These are phyloP conservation scores for Aspergillus hancockii DNA, from an alignment of 495 filamentous ascomycete species.

Conservation along the genomic window DNA sequence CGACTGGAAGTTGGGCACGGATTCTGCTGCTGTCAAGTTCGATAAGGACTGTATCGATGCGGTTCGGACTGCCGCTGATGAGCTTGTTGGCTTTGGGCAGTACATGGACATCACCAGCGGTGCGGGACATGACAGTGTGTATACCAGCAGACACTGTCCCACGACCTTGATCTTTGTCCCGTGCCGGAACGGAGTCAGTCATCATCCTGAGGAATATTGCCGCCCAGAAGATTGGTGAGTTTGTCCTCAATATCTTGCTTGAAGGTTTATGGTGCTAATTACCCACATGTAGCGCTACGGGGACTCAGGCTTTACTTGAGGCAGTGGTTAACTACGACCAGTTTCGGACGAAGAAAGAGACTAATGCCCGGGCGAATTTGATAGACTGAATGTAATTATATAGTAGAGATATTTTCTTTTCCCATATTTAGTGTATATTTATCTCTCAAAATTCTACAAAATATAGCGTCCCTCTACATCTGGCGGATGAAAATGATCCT, in stretches of 20 bases:
- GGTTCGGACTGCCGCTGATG: slow-evolving; percentile 56
- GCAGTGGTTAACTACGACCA: slow-evolving; percentile 38
- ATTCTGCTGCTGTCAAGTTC: slow-evolving; percentile 64
- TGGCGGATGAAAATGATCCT: too few relatives aligned
- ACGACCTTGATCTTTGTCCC: slow-evolving; percentile 68
- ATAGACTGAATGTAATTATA: neutral
- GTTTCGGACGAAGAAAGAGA: slow-evolving; percentile 9
- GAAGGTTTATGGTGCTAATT: slow-evolving; percentile 1
- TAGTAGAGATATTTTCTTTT: neutral
- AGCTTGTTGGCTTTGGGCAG: slow-evolving; percentile 38
- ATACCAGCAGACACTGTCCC: slow-evolving; percentile 55
- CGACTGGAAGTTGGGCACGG: slow-evolving; percentile 55
- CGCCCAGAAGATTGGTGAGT: slow-evolving; percentile 56
- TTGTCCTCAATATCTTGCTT: neutral
- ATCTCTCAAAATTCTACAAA: too few relatives aligned
- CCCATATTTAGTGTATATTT: too few relatives aligned
- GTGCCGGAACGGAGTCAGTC: slow-evolving; percentile 59
- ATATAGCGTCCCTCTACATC: too few relatives aligned
- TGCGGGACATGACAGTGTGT: slow-evolving; percentile 63
- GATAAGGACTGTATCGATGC: slow-evolving; percentile 61
- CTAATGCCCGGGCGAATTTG: neutral
- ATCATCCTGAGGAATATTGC: slow-evolving; percentile 62
- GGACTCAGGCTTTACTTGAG: slow-evolving; percentile 37
- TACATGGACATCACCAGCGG: slow-evolving; percentile 50
- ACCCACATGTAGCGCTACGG: slow-evolving; percentile 30